Evolutionary conservation across 306 rosid genomes (phyloP), one percentile per base, ranked within the genome.

Genomic region (Trifolium repens): DNA sequence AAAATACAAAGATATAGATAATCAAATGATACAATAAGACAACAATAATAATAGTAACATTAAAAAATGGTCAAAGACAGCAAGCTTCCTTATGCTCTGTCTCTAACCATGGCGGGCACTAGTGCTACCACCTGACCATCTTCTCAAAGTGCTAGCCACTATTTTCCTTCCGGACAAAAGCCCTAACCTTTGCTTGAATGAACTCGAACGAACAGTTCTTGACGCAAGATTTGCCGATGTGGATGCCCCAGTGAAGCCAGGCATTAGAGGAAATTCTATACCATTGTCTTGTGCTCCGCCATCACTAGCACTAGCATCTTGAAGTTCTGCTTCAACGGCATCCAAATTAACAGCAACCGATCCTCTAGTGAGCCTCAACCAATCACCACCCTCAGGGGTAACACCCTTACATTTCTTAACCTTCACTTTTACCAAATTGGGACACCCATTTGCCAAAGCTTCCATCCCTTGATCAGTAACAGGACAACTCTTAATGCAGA

Each of bases 391-490:
- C 27, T 92, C 90, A 0, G 81, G 57, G 0, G 99, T 96, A 17
- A 96, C 99, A 52, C 83, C 85, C 30, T 92, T 91, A 60, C 99
- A 96, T 81, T 96, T 96, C 88, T 92, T 96, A 26, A 96, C 90
- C 89, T 96, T 96, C 79, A 96, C 92, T 76, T 96, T 96, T 83
- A 96, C 98, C 90, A 96, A 89, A 84, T 92, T 96, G 0, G 99
- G 99, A 74, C 98, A 96, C 19, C 99, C 99, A 40, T 59, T 70
- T 0, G 94, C 99, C 68, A 96, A 74, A 0, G 98, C 98, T 79
- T 96, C 91, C 80, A 96, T 84, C 42, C 93, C 97, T 5, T 71
- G 81, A 78, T 96, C 87, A 22, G 98, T 87, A 16, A 96, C 91
- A 7, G 98, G 97, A 80, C 99, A 96, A 44, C 96, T 87, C 87